Conservation (phyloP, 2,329 filamentous ascomycete species). For the Dactylellina drechsleri region DNA sequence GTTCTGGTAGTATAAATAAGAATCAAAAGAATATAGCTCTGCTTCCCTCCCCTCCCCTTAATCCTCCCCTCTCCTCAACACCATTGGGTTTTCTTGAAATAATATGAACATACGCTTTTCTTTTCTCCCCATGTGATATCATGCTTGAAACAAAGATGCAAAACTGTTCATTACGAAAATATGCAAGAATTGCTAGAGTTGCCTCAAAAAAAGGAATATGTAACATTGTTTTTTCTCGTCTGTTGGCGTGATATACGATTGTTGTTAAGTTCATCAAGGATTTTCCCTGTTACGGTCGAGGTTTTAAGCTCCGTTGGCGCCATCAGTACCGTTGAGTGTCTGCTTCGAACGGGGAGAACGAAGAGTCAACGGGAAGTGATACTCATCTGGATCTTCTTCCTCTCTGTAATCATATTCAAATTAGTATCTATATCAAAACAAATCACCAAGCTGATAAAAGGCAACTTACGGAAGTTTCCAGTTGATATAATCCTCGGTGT, state of each 20-base stretch:
- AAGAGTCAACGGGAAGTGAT: conserved; percentile 76
- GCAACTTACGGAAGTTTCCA: conserved; percentile 95
- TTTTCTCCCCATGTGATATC: neutral
- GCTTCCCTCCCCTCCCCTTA: neutral
- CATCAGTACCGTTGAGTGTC: conserved; percentile 21
- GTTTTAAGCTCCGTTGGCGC: conserved; percentile 13
- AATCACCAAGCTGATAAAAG: neutral
- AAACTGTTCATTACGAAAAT: neutral
- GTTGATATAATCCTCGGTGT: conserved; percentile 95
- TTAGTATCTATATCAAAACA: neutral
- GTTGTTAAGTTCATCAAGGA: neutral
- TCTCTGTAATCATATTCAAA: conserved; percentile 68
- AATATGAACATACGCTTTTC: neutral
- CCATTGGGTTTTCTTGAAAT: neutral
- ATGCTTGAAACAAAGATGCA: conserved; percentile 6
- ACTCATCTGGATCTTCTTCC: conserved; percentile 88
- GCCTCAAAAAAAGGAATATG: neutral
- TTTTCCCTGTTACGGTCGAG: neutral
- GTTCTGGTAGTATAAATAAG: conserved; percentile 1
- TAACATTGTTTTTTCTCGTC: neutral
- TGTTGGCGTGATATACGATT: neutral
- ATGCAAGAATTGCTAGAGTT: neutral
- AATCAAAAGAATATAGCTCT: neutral
- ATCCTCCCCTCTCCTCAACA: neutral
- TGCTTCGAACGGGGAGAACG: conserved; percentile 59